phyloP scores from a whole-genome alignment of 2,329 filamentous ascomycete species.

The Emydomyces testavorans region DNA sequence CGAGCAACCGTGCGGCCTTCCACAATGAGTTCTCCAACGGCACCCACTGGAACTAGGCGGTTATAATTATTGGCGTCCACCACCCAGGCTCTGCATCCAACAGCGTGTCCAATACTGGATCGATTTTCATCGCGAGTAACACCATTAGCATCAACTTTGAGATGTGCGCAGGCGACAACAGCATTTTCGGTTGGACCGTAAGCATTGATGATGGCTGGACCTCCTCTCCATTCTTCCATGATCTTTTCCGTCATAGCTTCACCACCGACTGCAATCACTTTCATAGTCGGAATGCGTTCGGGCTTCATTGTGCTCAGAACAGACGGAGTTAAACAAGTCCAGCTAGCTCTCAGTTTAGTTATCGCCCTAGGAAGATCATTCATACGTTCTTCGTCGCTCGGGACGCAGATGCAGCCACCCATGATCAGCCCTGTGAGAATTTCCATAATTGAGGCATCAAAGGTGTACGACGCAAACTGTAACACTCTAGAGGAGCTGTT shows the following conservation, averaged over 20 bases:
- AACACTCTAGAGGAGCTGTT: conserved; percentile 45
- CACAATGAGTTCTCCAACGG: conserved; percentile 27
- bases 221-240: conserved; percentile 36
- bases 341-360: conserved; percentile 41
- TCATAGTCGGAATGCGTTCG: conserved; percentile 35
- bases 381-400: conserved; percentile 40
- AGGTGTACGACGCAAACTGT: conserved; percentile 47
- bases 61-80: conserved; percentile 30
- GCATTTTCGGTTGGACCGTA: conserved; percentile 36
- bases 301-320: conserved; percentile 42
- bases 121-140: conserved; percentile 22
- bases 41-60: conserved; percentile 40
- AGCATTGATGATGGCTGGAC: conserved; percentile 35
- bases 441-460: conserved; percentile 45
- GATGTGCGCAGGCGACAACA: conserved; percentile 22
- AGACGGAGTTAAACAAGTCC: conserved; percentile 48
- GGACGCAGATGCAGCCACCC: conserved; percentile 51
- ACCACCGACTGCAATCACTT: conserved; percentile 35
- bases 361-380: conserved; percentile 43
- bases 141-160: conserved; percentile 21
- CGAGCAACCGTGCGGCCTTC: conserved; percentile 42
- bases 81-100: conserved; percentile 30
- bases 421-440: conserved; percentile 44
- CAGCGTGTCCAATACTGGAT: conserved; percentile 27
- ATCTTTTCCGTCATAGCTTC: conserved; percentile 35